Conservation (phyloP, 768 basidiomycete species). For the Agaricus subrufescens region DNA sequence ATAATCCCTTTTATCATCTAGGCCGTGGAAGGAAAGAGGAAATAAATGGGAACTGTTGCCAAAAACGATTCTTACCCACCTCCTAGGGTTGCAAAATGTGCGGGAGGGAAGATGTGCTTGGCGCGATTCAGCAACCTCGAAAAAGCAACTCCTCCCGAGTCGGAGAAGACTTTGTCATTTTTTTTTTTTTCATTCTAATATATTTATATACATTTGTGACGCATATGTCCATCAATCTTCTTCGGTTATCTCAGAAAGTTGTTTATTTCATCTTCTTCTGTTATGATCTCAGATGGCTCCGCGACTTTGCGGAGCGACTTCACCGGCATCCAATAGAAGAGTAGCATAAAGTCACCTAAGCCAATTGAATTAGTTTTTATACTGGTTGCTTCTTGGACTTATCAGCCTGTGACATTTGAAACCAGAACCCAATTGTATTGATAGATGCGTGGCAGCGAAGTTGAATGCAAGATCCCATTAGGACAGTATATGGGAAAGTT, state of each 20-base stretch:
- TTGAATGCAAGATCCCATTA: no score
- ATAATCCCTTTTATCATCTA: no score
- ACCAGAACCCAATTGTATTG: no score
- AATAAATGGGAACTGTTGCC: background rate
- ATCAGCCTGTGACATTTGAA: no score
- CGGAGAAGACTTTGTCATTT: background rate
- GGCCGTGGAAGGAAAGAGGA: no score
- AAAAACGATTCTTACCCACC: background rate
- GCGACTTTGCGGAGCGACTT: background rate
- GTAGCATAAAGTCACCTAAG: background rate
- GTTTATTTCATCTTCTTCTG: background rate
- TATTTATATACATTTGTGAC: background rate
- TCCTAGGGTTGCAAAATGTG: background rate
- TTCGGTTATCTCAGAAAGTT: background rate
- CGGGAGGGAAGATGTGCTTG: background rate
- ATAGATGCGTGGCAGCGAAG: background rate
- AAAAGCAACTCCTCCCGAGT: constrained; percentile 8
- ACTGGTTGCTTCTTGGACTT: no score
- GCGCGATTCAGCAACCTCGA: background rate
- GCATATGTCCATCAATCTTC: constrained; percentile 2
- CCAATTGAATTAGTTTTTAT: background rate
- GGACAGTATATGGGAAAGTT: no score
- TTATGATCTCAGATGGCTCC: background rate
- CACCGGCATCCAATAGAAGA: background rate
- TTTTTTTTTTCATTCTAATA: no score